Base-by-base conservation (phyloP, 192 early-diverging fungal species). In the Rhizophagus prolifer region DNA sequence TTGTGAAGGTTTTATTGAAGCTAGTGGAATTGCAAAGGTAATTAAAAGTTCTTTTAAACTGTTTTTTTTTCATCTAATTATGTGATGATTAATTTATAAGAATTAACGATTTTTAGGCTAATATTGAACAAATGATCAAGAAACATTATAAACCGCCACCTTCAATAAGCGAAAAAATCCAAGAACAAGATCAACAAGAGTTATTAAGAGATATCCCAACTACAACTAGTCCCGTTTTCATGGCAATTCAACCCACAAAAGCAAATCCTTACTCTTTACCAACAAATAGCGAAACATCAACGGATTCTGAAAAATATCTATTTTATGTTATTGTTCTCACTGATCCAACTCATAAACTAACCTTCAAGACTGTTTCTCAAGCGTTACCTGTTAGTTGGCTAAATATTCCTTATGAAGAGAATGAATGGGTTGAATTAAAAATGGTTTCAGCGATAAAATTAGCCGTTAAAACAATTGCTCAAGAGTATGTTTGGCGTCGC, bases 391-490 rank as follows among this genome's bases (percentile, higher is more conserved):
- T 82, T 25, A 58, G 70, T 41, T 90, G 88, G 88, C 44, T 90
- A 62, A 82, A 87, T 74, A 84, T 90, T 78, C 85, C 84, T 12
- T 86, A 90, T 78, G 88, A 88, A 67, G 87, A 88, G 58, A 90
- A 90, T 81, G 88, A 90, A 81, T 90, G 88, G 88, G 87, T 90
- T 13, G 88, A 90, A 71, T 85, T 86, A 41, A 81, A 86, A 60
- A 86, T 90, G 82, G 82, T 85, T 2, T 82, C 83, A 34, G 79
- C 83, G 7, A 79, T 90, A 68, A 83, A 80, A 41, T 58, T 83
- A 44, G 81, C 85, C 2, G 84, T 88, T 3, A 81, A 81, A 71
- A 83, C 84, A 21, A 79, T 90, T 59, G 88, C 88, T 9, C 88
- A 90, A 76, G 87, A 90, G 68, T 90, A 90, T 80, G 88, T 90